Evolutionary conservation across 495 filamentous ascomycete species (phyloP).

Genomic region (Hyaloscypha variabilis): DNA sequence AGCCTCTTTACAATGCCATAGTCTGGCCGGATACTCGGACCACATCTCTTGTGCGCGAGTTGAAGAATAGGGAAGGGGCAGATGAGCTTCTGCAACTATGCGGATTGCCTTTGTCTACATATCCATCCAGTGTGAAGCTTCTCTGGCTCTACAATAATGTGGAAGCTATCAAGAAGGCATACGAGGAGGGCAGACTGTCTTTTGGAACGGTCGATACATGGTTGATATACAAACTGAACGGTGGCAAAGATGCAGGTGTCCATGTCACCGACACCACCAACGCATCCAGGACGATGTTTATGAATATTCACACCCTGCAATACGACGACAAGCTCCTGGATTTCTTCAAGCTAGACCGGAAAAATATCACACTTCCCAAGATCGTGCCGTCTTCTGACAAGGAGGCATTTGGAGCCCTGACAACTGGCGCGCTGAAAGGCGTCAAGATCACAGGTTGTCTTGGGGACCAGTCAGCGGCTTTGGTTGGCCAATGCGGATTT

Average conservation of each 20-base stretch:
- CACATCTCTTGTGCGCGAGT: constrained; percentile 74
- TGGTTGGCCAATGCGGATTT: constrained; percentile 93
- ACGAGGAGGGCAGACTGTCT: constrained; percentile 77
- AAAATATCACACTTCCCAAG: constrained; percentile 76
- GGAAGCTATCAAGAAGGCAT: constrained; percentile 71
- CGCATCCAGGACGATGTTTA: constrained; percentile 94
- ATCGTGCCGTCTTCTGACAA: constrained; percentile 86
- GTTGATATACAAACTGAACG: constrained; percentile 90
- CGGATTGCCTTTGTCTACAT: constrained; percentile 89
- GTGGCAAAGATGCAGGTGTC: constrained; percentile 65
- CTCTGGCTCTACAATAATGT: constrained; percentile 82
- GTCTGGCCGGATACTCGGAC: constrained; percentile 95
- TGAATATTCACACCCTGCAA: constrained; percentile 84
- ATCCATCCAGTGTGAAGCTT: constrained; percentile 89
- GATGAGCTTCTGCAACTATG: constrained; percentile 75
- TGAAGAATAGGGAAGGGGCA: constrained; percentile 67
- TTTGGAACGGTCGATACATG: constrained; percentile 96
- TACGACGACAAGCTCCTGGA: constrained; percentile 81
- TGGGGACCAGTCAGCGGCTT: constrained; percentile 88
- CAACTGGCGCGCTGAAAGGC: constrained; percentile 68
- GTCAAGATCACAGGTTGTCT: constrained; percentile 84
- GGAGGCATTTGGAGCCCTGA: constrained; percentile 72
- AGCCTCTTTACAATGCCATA: constrained; percentile 86
- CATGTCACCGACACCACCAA: constrained; percentile 92
- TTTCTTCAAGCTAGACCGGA: constrained; percentile 80